Percentiles rank a stretch among this genome's conserved stretches.
Evolutionary conservation across 1,284 basidiomycete genomes (phyloP).

Genomic region (Melampsora medusae): DNA sequence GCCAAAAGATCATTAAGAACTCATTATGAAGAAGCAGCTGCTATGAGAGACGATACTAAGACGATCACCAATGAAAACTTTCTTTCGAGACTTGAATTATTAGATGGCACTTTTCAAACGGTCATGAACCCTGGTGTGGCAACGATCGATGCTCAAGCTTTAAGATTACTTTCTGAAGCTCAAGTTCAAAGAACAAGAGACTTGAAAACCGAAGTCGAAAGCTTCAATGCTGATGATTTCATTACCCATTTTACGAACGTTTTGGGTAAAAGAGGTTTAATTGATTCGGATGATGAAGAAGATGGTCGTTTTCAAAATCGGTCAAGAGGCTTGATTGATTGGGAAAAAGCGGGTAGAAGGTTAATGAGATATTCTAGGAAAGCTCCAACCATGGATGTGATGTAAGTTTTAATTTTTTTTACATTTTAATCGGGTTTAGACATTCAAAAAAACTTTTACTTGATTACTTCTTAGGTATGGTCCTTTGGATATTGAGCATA

Average conservation of each 20-base stretch:
- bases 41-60: neutral
- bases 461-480: constrained; percentile 19
- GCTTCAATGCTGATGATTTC: constrained; percentile 81
- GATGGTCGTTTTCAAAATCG: constrained; percentile 42
- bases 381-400: constrained; percentile 33
- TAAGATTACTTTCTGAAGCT: constrained; percentile 49
- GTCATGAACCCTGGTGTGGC: constrained; percentile 48
- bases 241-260: constrained; percentile 67
- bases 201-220: constrained; percentile 76
- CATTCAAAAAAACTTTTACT: neutral
- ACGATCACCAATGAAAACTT: neutral
- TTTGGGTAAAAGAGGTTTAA: constrained; percentile 64
- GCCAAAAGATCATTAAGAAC: neutral
- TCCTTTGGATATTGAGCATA: constrained; percentile 27
- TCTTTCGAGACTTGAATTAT: neutral
- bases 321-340: neutral
- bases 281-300: constrained; percentile 57
- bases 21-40: neutral
- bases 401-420: constrained; percentile 5
- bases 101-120: neutral
- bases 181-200: constrained; percentile 70
- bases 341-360: constrained; percentile 27
- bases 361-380: constrained; percentile 34
- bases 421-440: neutral
- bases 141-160: constrained; percentile 51